Conservation (phyloP, 148 eudicot genomes). For the Vaccinium corymbosum region DNA sequence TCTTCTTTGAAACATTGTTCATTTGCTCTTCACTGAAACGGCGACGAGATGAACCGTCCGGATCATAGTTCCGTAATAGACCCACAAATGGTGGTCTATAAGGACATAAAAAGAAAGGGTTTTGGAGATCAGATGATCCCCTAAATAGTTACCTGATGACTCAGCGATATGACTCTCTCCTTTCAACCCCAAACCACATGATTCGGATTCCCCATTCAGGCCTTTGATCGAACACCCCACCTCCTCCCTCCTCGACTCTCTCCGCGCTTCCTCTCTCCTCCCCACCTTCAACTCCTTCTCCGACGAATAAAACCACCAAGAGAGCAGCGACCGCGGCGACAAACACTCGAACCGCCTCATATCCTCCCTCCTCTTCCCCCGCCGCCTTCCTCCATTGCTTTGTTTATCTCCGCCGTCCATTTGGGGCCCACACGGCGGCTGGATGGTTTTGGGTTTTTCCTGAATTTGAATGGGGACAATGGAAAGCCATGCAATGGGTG, state of each 20-base stretch:
- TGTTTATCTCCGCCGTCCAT: background rate
- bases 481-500: background rate
- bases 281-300: conserved; percentile 17
- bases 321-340: conserved; percentile 33
- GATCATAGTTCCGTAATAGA: too few species aligned
- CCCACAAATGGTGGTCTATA: too few species aligned
- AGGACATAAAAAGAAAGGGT: too few species aligned
- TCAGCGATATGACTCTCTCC: background rate
- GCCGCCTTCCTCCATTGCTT: conserved; percentile 1
- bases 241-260: conserved; percentile 20
- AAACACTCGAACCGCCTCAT: conserved; percentile 16
- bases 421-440: background rate
- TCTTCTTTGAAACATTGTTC: background rate
- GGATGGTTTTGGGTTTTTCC: background rate
- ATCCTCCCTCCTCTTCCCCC: conserved; percentile 19
- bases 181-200: background rate
- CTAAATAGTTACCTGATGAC: conserved; percentile 12
- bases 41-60: too few species aligned
- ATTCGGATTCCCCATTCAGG: background rate
- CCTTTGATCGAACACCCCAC: background rate
- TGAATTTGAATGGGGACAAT: background rate
- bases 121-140: too few species aligned
- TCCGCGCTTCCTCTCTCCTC: conserved; percentile 6
- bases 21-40: too few species aligned
- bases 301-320: conserved; percentile 20